phyloP scores from a whole-genome alignment of 805 yeast species.

The Yamadazyma sp. region DNA sequence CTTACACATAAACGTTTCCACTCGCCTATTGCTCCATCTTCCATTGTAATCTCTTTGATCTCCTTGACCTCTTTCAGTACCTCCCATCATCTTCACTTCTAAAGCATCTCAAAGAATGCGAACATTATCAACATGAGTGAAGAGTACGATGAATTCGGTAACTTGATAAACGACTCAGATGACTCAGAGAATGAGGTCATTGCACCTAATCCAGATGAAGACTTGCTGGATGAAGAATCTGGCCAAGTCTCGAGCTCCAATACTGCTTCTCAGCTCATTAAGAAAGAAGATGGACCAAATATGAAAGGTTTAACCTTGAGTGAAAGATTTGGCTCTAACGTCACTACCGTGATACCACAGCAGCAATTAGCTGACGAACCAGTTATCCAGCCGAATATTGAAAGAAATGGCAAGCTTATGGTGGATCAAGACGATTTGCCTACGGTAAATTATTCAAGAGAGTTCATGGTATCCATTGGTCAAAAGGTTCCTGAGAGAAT shows the following conservation, averaged over 20 bases:
- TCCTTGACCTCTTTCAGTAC: no score
- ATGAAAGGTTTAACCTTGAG: no score
- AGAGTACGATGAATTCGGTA: constrained; percentile 79
- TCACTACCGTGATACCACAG: constrained; percentile 57
- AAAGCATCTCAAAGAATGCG: neutral
- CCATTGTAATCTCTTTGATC: no score
- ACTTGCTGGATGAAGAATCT: constrained; percentile 1
- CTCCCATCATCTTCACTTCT: no score
- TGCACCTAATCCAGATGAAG: constrained; percentile 7
- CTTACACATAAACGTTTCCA: no score
- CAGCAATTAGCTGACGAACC: constrained; percentile 18
- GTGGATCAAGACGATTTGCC: constrained; percentile 27
- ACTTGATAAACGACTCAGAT: constrained; percentile 34
- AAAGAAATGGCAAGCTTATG: constrained; percentile 29
- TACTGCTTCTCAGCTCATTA: neutral
- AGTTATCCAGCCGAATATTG: constrained; percentile 20
- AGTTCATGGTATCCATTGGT: constrained; percentile 53
- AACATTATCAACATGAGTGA: constrained; percentile 40
- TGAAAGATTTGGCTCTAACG: constrained; percentile 37
- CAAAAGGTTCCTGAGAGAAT: constrained; percentile 55
- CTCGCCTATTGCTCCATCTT: no score
- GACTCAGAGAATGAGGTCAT: constrained; percentile 34
- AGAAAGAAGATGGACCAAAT: neutral
- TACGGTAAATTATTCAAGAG: constrained; percentile 53
- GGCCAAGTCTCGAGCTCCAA: neutral